These are phyloP conservation scores for Colletotrichum tamarilloi DNA, from an alignment of 2,329 filamentous ascomycete genomes.

Conservation along the genomic window DNA sequence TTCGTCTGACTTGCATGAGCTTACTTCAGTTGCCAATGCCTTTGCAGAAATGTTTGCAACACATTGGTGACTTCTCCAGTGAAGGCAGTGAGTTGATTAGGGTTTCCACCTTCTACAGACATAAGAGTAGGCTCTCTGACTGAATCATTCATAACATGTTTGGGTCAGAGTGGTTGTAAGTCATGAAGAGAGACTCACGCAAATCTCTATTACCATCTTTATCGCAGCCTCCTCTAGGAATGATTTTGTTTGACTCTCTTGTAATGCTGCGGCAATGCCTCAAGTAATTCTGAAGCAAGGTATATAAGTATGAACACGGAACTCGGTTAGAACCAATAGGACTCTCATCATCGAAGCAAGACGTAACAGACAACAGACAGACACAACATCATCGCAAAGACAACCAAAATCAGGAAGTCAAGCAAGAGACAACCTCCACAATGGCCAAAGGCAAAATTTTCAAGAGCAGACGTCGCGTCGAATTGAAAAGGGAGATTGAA, in stretches of 20 bases:
- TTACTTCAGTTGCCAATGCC: too few relatives aligned
- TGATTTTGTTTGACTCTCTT: background rate
- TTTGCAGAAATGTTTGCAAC: background rate
- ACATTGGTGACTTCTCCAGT: background rate
- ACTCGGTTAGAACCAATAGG: background rate
- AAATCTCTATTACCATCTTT: background rate
- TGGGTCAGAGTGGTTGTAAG: background rate
- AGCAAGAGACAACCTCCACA: background rate
- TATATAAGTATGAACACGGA: background rate
- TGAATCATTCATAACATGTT: background rate
- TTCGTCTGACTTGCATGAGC: background rate
- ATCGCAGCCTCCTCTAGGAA: background rate
- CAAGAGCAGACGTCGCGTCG: background rate
- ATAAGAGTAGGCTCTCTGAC: background rate
- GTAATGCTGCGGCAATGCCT: background rate
- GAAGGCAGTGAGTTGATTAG: background rate
- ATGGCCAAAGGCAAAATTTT: background rate
- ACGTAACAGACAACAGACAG: background rate
- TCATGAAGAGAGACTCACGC: background rate
- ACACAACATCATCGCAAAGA: background rate
- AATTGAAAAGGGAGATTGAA: background rate
- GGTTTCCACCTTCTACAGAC: background rate
- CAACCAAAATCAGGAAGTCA: background rate
- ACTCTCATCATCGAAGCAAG: background rate
- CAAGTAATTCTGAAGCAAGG: background rate